A percentile compares a stretch with the other conserved stretches of the same genome.
Conservation (phyloP, 331 rosid genomes). For the Cydonia oblonga region DNA sequence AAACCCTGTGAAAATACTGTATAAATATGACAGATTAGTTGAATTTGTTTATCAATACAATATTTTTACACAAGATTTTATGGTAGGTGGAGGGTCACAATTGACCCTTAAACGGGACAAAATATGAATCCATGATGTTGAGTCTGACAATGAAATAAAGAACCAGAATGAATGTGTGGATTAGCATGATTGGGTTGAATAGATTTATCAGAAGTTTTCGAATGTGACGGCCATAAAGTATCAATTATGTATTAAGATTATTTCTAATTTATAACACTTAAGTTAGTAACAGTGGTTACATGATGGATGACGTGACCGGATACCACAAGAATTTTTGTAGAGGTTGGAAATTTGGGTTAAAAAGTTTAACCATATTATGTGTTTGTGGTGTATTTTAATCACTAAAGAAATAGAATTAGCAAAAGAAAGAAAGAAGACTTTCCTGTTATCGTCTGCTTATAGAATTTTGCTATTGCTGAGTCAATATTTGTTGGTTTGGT, state of each 20-base stretch:
- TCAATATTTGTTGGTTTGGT: neutral
- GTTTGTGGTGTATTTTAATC: neutral
- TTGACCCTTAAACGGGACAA: neutral
- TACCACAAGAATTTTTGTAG: too few species aligned
- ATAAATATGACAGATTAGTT: neutral
- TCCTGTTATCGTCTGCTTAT: neutral
- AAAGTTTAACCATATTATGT: neutral
- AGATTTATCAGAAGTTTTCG: too few species aligned
- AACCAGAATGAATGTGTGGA: neutral
- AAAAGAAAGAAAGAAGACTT: neutral
- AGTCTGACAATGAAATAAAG: neutral
- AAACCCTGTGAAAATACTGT: neutral
- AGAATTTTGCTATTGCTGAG: neutral
- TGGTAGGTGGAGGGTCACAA: neutral
- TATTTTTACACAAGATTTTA: neutral
- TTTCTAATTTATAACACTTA: too few species aligned
- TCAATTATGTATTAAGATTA: too few species aligned
- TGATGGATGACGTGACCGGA: too few species aligned
- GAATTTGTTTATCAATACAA: neutral
- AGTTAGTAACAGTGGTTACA: neutral
- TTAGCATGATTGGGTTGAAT: neutral
- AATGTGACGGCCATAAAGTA: accelerated
- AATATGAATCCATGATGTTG: neutral
- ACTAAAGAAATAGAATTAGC: neutral
- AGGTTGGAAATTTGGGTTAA: too few species aligned